These are phyloP conservation scores for Raphanus hybrid DNA, from an alignment of 441 rosid species.

Conservation along the genomic window DNA sequence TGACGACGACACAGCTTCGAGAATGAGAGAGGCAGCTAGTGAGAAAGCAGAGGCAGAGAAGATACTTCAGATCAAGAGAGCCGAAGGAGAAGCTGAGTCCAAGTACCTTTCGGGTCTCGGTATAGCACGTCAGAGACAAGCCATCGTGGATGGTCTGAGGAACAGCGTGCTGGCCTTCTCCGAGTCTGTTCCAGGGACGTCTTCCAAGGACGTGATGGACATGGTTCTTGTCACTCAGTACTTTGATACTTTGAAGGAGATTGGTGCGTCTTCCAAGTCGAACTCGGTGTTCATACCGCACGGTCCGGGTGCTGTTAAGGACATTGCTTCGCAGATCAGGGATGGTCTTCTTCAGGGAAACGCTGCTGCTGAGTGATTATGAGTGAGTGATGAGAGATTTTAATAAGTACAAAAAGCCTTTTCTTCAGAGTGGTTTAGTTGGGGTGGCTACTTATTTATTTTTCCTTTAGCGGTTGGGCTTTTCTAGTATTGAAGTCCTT, in stretches of 20 bases:
- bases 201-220: constrained; percentile 62
- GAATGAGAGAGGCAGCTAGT: constrained; percentile 60
- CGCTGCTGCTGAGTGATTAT: constrained; percentile 11
- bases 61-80: constrained; percentile 60
- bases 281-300: constrained; percentile 59
- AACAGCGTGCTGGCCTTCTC: constrained; percentile 69
- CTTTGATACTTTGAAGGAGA: constrained; percentile 69
- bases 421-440: constrained; percentile 8
- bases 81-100: constrained; percentile 65
- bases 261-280: constrained; percentile 56
- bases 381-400: constrained; percentile 10
- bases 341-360: constrained; percentile 60
- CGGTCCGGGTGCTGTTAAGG: constrained; percentile 59
- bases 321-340: constrained; percentile 58
- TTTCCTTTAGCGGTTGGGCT: too few species aligned
- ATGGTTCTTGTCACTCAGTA: constrained; percentile 68
- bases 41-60: constrained; percentile 73
- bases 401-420: background rate
- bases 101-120: constrained; percentile 62
- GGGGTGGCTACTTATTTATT: too few species aligned
- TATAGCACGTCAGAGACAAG: constrained; percentile 66
- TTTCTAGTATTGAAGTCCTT: too few species aligned
- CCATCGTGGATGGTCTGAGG: constrained; percentile 63
- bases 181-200: constrained; percentile 61
- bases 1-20: constrained; percentile 48